Evolutionary conservation across 2,329 filamentous ascomycete genomes (phyloP), one percentile per base, ranked within the genome.

Genomic region (Phaeophleospora eucalypticola): DNA sequence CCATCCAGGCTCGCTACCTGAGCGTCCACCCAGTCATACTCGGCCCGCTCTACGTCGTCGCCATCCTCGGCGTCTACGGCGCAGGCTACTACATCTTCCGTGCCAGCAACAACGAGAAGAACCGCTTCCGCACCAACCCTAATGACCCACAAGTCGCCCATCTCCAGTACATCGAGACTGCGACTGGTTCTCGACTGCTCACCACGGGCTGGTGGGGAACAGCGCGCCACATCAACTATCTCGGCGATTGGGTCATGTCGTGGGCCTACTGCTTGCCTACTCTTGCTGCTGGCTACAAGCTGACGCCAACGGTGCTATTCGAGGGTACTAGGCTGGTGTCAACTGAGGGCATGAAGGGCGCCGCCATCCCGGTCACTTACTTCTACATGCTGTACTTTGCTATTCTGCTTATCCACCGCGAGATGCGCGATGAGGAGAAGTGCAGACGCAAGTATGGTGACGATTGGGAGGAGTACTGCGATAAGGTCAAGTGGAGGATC

Each of bases 301-400:
- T 95, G 41, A 69, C 77, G 36, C 73, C 84, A 15, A 73, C 78
- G 2, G 76, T 80, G 0, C 73, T 79, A 48, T 75, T 80, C 48
- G 71, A 68, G 43, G 68, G 70, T 29, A 78, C 79, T 10, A 79
- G 84, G 58, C 77, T 89, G 2, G 75, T 89, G 12, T 59, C 55
- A 8, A 61, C 61, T 10, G 63, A 65, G 40, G 81, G 83, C 19
- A 84, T 87, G 24, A 81, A 79, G 58, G 90, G 89, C 17, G 95
- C 86, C 80, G 89, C 86, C 38, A 89, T 90, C 70, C 73, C 90
- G 37, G 80, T 96, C 57, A 95, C 90, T 0, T 97, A 96, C 73
- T 96, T 96, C 66, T 97, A 94, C 71, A 77, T 96, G 58, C 61
- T 95, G 6, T 97, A 96, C 73, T 96, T 97, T 71, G 89, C 83